These are phyloP conservation scores for Licmophora abbreviata DNA, from an alignment of 108 stramenopile genomes.

Conservation along the genomic window DNA sequence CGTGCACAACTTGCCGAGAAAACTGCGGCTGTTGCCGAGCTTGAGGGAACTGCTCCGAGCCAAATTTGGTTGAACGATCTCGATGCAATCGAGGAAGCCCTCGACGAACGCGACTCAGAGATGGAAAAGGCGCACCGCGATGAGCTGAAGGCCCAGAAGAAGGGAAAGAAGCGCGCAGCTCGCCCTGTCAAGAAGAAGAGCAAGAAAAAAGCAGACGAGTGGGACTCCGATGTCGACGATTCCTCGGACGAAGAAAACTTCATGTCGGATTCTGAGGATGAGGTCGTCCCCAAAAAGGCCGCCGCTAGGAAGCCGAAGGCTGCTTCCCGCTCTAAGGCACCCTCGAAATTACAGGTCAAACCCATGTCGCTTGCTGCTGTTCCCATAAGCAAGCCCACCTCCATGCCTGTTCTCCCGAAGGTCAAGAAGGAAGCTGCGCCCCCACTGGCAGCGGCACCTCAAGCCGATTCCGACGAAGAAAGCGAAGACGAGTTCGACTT, in stretches of 20 bases:
- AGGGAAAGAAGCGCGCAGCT: conserved; percentile 29
- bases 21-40: conserved; percentile 60
- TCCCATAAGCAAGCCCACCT: neutral
- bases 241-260: conserved; percentile 36
- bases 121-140: conserved; percentile 40
- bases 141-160: conserved; percentile 52
- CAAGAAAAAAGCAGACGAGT: conserved; percentile 51
- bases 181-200: conserved; percentile 14
- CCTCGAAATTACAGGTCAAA: neutral
- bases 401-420: neutral
- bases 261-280: conserved; percentile 18
- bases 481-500: conserved; percentile 3
- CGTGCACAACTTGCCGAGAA: conserved; percentile 78
- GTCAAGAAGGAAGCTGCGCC: neutral
- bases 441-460: neutral
- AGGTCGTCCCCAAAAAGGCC: conserved; percentile 3
- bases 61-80: conserved; percentile 92
- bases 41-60: conserved; percentile 75
- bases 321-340: neutral
- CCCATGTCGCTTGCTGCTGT: too few species aligned
- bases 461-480: neutral
- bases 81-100: conserved; percentile 85
- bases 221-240: conserved; percentile 46
- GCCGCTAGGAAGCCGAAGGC: conserved; percentile 6
- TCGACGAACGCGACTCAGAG: conserved; percentile 70